Evolutionary conservation across 176 grass and related monocot genomes (phyloP).

Genomic region (Stipa capillata): DNA sequence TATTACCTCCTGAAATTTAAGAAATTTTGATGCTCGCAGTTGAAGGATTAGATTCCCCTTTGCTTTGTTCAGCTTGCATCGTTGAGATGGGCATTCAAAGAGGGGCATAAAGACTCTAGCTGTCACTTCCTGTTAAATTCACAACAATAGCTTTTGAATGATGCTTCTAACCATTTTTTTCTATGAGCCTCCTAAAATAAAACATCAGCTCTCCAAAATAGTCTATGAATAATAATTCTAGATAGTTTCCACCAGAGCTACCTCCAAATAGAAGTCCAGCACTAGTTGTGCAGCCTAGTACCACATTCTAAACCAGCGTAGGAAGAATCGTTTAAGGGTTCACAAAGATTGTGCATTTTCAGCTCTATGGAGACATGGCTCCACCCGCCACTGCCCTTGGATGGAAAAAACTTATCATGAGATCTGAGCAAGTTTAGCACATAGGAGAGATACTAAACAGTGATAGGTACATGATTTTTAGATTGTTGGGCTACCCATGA

Average conservation of each 20-base stretch:
- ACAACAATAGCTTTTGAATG: not conserved
- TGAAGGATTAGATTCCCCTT: slow-evolving; percentile 99
- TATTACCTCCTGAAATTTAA: slow-evolving; percentile 96
- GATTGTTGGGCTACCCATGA: no score
- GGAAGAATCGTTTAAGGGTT: no score
- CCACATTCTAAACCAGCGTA: not conserved
- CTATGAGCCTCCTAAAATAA: not conserved
- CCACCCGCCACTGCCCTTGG: no score
- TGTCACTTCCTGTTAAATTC: slow-evolving; percentile 88
- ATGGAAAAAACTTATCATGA: no score
- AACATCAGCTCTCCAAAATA: not conserved
- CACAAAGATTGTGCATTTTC: no score
- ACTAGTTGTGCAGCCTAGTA: not conserved
- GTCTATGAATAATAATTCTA: not conserved
- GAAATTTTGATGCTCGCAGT: slow-evolving; percentile 88
- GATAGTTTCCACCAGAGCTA: no score
- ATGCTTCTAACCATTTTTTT: not conserved
- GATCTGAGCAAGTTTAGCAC: no score
- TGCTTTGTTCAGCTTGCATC: slow-evolving; percentile 87
- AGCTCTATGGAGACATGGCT: no score
- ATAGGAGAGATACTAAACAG: no score
- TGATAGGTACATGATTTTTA: no score
- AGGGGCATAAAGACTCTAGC: slow-evolving; percentile 95
- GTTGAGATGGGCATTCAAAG: slow-evolving; percentile 85
- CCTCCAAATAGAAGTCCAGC: no score